Evolutionary conservation across 176 grass and related monocot species (phyloP).

Genomic region (Otatea glauca): DNA sequence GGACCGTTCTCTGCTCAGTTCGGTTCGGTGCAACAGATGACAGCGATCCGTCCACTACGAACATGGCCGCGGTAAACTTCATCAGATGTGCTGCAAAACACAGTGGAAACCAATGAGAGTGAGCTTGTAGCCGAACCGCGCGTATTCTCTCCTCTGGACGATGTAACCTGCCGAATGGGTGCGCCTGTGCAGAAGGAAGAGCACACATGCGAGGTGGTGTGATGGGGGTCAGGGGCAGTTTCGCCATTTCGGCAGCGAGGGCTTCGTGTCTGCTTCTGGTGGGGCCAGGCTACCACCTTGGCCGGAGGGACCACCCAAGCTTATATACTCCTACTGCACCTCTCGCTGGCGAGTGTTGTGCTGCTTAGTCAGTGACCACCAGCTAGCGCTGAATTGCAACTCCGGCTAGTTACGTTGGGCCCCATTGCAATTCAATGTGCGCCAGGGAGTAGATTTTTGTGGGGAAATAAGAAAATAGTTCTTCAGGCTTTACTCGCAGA

Average conservation of each 20-base stretch:
- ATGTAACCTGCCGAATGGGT: background rate
- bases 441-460: background rate
- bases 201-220: background rate
- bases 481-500: background rate
- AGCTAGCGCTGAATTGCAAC: constrained; percentile 36
- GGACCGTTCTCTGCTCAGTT: background rate
- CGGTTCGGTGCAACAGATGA: background rate
- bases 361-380: constrained; percentile 42
- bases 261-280: background rate
- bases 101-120: background rate
- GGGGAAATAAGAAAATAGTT: background rate
- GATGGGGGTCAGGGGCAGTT: constrained; percentile 26
- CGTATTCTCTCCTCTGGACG: background rate
- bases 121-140: background rate
- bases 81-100: background rate
- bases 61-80: background rate
- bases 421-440: constrained; percentile 21
- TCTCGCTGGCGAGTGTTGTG: constrained; percentile 9
- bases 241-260: background rate
- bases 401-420: constrained; percentile 7
- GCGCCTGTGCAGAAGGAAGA: background rate
- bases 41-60: background rate
- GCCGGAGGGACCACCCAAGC: constrained; percentile 28
- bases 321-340: background rate
- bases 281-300: constrained; percentile 23